A percentile compares a stretch with the other conserved stretches of the same genome.
These are phyloP conservation scores for Pythium brassicae DNA, from an alignment of 352 stramenopile genomes.

Conservation along the genomic window DNA sequence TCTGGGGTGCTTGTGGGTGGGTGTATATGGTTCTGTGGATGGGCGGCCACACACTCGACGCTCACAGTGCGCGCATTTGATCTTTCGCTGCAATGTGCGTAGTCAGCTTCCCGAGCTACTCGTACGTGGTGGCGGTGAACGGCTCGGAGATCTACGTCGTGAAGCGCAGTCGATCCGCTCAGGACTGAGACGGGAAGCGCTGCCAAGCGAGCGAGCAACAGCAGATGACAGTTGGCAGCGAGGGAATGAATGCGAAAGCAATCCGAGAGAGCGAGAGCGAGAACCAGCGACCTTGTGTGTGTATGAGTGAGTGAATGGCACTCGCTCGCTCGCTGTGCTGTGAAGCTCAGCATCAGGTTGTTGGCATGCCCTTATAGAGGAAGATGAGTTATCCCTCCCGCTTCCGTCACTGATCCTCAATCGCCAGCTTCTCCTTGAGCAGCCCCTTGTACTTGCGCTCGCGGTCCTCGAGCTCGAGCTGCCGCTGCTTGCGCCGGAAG, in stretches of 20 bases:
- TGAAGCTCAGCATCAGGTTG: too few species aligned
- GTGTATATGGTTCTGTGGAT: too few species aligned
- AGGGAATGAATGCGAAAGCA: too few species aligned
- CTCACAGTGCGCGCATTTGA: neutral
- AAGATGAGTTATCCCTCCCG: neutral
- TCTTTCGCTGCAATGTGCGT: neutral
- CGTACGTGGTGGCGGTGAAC: slow-evolving; percentile 68
- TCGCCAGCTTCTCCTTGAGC: slow-evolving; percentile 78
- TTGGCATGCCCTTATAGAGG: too few species aligned
- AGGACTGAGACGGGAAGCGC: slow-evolving; percentile 9
- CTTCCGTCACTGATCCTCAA: slow-evolving; percentile 28
- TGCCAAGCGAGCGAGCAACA: too few species aligned
- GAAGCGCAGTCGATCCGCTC: slow-evolving; percentile 34
- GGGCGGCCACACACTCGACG: neutral
- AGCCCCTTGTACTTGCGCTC: slow-evolving; percentile 67
- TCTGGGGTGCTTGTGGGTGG: neutral
- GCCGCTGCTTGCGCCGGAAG: slow-evolving; percentile 63
- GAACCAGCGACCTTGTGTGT: slow-evolving; percentile 16
- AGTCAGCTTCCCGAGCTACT: slow-evolving; percentile 66
- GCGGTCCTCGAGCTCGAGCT: slow-evolving; percentile 57
- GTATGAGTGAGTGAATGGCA: too few species aligned
- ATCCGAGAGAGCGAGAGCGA: neutral
- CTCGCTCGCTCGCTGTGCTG: too few species aligned
- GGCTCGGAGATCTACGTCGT: slow-evolving; percentile 67
- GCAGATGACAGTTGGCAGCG: too few species aligned